Conservation (phyloP, 805 yeast species). For the Osmozyma mogii region DNA sequence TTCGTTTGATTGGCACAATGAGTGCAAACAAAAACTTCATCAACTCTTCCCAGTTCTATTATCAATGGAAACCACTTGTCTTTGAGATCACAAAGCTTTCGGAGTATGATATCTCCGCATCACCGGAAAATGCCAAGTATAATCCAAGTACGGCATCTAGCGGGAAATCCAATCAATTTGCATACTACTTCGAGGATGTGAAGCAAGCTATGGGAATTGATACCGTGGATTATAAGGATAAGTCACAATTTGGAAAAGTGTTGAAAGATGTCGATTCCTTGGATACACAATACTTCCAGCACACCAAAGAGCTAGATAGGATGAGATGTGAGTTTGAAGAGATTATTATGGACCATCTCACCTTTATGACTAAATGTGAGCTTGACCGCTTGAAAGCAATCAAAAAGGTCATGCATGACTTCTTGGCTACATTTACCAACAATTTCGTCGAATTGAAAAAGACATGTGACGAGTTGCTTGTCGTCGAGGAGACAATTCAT, state of each 20-base stretch:
- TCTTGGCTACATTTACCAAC: slow-evolving; percentile 57
- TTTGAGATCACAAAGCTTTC: slow-evolving; percentile 38
- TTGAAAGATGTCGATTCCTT: slow-evolving; percentile 49
- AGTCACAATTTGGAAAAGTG: slow-evolving; percentile 43
- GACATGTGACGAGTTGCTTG: slow-evolving; percentile 51
- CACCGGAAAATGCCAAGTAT: slow-evolving; percentile 4
- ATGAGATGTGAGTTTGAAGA: slow-evolving; percentile 71
- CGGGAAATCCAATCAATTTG: slow-evolving; percentile 10
- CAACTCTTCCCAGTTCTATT: slow-evolving; percentile 63
- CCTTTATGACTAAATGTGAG: slow-evolving; percentile 79
- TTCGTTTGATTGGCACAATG: slow-evolving; percentile 60
- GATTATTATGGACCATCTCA: slow-evolving; percentile 57
- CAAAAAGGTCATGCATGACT: slow-evolving; percentile 68
- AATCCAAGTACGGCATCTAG: slow-evolving; percentile 9
- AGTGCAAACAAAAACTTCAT: slow-evolving; percentile 46
- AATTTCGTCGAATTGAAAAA: slow-evolving; percentile 50
- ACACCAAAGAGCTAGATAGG: slow-evolving; percentile 53
- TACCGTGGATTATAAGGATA: slow-evolving; percentile 39
- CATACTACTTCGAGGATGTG: slow-evolving; percentile 35
- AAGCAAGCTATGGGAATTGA: slow-evolving; percentile 39
- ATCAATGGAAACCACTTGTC: slow-evolving; percentile 75
- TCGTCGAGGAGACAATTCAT: slow-evolving; percentile 62
- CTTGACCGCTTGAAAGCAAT: slow-evolving; percentile 67
- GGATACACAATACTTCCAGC: slow-evolving; percentile 42
- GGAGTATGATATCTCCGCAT: slow-evolving; percentile 8